phyloP scores from a whole-genome alignment of 495 filamentous ascomycete species.

The Podospora pseudocomata region DNA sequence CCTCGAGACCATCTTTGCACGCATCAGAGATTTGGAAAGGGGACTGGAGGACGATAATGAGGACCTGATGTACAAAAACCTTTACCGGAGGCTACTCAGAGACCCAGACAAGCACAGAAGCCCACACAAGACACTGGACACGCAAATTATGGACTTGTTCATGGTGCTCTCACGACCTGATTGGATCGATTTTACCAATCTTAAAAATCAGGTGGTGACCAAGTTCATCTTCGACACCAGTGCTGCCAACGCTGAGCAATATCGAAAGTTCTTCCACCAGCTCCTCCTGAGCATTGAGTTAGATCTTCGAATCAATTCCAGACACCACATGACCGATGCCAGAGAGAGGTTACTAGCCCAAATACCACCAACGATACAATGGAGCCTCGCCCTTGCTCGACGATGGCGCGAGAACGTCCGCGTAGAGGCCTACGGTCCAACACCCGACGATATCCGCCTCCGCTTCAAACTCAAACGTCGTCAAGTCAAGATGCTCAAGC shows the following conservation, averaged over 20 bases:
- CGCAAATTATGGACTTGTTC: constrained; percentile 65
- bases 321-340: constrained; percentile 48
- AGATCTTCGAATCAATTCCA: constrained; percentile 57
- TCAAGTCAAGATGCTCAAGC: constrained; percentile 61
- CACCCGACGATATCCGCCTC: constrained; percentile 47
- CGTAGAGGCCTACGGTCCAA: constrained; percentile 48
- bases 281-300: constrained; percentile 66
- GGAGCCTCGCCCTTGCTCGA: constrained; percentile 64
- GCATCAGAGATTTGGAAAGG: constrained; percentile 52
- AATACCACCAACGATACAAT: constrained; percentile 63
- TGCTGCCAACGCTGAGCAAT: constrained; percentile 39
- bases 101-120: constrained; percentile 49
- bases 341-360: constrained; percentile 54
- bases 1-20: constrained; percentile 50
- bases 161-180: constrained; percentile 56
- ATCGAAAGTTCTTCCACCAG: constrained; percentile 68
- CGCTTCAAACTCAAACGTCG: constrained; percentile 54
- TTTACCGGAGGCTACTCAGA: constrained; percentile 49
- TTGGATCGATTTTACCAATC: constrained; percentile 66
- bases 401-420: constrained; percentile 65
- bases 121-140: constrained; percentile 56
- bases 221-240: constrained; percentile 46
- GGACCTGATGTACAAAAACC: constrained; percentile 50
- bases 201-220: constrained; percentile 61
- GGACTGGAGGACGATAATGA: constrained; percentile 56